Percentiles rank a stretch among this genome's conserved stretches.
Conservation (phyloP, 1,139 yeast genomes). For the Hyphopichia burtonii region DNA sequence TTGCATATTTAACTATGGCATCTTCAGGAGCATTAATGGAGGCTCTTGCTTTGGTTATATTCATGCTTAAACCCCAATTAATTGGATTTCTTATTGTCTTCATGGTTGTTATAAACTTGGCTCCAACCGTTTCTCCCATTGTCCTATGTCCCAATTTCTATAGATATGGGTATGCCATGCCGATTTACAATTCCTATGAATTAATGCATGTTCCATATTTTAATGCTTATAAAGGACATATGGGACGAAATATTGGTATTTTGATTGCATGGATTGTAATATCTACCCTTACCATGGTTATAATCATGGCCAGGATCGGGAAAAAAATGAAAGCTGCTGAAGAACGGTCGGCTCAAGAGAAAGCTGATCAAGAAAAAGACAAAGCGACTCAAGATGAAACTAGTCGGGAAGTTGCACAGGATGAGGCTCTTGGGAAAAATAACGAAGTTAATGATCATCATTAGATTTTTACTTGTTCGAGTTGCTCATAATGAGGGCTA, state of each 20-base stretch:
- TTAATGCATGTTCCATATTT: constrained; percentile 46
- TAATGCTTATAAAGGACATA: constrained; percentile 42
- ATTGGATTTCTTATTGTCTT: constrained; percentile 49
- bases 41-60: constrained; percentile 35
- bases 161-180: constrained; percentile 53
- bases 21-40: constrained; percentile 55
- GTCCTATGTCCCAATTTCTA: constrained; percentile 45
- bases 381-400: not conserved
- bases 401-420: not conserved
- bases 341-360: constrained; percentile 11
- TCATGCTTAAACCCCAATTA: constrained; percentile 39
- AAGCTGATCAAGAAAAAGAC: constrained; percentile 5
- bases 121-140: constrained; percentile 50
- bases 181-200: constrained; percentile 48
- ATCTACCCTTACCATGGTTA: constrained; percentile 39
- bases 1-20: constrained; percentile 44
- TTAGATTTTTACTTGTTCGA: too few relatives aligned
- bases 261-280: constrained; percentile 47
- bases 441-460: too few relatives aligned
- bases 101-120: constrained; percentile 43
- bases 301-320: constrained; percentile 33
- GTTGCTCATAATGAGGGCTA: too few relatives aligned
- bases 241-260: constrained; percentile 49
- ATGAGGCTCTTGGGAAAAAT: not conserved
- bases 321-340: constrained; percentile 13